Conservation (phyloP, 2,329 filamentous ascomycete species). For the Grosmannia serpens region DNA sequence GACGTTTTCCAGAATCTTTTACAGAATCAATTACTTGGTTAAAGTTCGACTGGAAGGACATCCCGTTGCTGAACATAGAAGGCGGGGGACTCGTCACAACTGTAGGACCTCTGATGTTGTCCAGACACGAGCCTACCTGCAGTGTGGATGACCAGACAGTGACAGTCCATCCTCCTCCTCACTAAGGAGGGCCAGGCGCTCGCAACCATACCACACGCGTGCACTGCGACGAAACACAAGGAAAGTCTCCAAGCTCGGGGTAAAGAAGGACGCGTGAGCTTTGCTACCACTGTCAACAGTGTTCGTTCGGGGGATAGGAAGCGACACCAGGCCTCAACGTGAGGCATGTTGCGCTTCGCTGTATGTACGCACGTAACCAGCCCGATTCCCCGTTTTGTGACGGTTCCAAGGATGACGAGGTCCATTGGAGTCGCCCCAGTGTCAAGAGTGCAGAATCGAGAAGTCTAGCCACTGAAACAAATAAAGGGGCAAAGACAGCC, state of each 20-base stretch:
- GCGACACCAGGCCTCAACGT: neutral
- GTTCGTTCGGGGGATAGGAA: neutral
- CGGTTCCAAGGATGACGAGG: neutral
- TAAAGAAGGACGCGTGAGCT: neutral
- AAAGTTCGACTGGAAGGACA: neutral
- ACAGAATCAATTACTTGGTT: neutral
- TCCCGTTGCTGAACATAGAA: too few species aligned
- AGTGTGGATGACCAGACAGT: neutral
- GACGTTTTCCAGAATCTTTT: neutral
- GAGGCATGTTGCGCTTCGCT: too few species aligned
- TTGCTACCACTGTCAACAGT: neutral
- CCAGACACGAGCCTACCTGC: neutral
- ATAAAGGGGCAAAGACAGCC: neutral
- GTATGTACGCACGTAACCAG: neutral
- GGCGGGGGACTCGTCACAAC: too few species aligned
- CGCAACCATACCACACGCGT: neutral
- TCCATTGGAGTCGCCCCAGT: neutral
- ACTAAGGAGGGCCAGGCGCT: neutral
- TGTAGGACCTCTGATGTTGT: too few species aligned
- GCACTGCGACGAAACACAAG: neutral
- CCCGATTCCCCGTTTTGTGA: neutral
- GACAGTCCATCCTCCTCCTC: too few species aligned
- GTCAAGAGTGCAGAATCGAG: neutral
- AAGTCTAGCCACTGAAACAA: neutral
- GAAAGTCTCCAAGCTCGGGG: neutral